These are phyloP conservation scores for Ephemerocybe angulata DNA, from an alignment of 768 basidiomycete species.

Conservation along the genomic window DNA sequence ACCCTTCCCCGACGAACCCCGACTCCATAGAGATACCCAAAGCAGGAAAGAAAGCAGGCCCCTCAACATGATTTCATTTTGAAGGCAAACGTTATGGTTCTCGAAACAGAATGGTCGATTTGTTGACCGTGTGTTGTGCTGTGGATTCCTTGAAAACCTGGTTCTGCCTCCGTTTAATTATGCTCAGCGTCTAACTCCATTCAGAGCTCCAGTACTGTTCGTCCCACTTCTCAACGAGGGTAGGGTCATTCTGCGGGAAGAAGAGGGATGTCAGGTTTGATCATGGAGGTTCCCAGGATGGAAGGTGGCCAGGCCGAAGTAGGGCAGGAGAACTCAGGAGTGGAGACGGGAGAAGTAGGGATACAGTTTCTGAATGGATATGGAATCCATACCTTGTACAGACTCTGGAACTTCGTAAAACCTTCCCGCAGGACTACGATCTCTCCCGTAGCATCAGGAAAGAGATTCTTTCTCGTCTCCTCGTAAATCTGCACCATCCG, in stretches of 20 bases:
- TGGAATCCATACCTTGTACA: slow-evolving; percentile 51
- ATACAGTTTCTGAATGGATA: background rate
- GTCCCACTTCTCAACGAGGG: slow-evolving; percentile 76
- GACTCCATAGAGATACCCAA: too few relatives aligned
- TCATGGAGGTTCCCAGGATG: background rate
- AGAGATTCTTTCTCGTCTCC: slow-evolving; percentile 50
- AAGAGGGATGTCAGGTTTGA: background rate
- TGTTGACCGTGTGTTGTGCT: background rate
- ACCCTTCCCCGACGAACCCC: background rate
- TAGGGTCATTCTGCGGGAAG: slow-evolving; percentile 51
- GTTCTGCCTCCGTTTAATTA: background rate
- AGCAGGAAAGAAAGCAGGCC: too few relatives aligned
- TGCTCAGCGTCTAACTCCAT: background rate
- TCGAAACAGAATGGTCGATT: too few relatives aligned
- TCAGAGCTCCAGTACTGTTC: slow-evolving; percentile 52
- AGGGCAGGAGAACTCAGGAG: background rate
- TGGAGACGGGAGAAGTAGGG: background rate
- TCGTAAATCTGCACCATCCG: slow-evolving; percentile 56
- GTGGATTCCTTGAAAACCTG: background rate
- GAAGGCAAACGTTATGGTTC: too few relatives aligned
- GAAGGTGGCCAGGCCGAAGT: background rate
- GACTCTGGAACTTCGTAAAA: slow-evolving; percentile 65
- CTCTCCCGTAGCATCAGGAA: slow-evolving; percentile 40
- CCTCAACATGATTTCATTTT: too few relatives aligned
- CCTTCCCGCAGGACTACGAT: slow-evolving; percentile 69